Base-by-base conservation (phyloP, 140 eudicot species). In the Artemisia princeps region DNA sequence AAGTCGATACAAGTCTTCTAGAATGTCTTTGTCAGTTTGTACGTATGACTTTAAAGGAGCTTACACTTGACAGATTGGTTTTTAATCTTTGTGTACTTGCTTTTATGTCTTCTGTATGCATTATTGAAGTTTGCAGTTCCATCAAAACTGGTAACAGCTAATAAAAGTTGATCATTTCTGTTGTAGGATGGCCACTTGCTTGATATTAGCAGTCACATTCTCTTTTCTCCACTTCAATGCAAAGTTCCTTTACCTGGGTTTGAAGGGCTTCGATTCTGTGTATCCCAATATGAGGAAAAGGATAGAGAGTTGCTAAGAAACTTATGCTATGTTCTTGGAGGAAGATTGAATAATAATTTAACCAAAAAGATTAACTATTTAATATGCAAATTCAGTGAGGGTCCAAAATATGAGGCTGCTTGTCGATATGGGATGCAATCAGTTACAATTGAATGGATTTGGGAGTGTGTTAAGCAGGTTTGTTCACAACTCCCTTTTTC, bases 221-320 rank as follows among this genome's bases (percentile, higher is more conserved):
- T 91, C 56, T 91, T 84, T 78, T 85, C 96, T 68, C 97, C 97
- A 74, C 96, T 91, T 66, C 86, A 87, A 56, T 91, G 97, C 87
- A 77, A 65, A 56, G 71, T 85, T 61, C 97, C 96, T 52, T 81
- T 91, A 62, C 87, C 87, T 60, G 96, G 94, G 65, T 83, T 87
- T 56, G 55, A 62, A 60, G 74, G 78, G 15, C 81, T 81, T 70
- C 72, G 68, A 14, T 72, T 91, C 37, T 87, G 96, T 67, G 84
- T 85, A 61, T 91, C 97, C 22, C 97, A 84, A 54, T 85, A 91
- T 75, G 87, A 80, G 60, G 84, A 80, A 26, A 87, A 81, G 68
- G 95, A 91, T 20, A 78, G 77, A 71, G 37, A 76, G 74, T 86
- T 91, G 46, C 69, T 91, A 42, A 84, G 95, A 74, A 91, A 91